Conservation (phyloP, 805 yeast species). For the Blastobotrys terrestris region DNA sequence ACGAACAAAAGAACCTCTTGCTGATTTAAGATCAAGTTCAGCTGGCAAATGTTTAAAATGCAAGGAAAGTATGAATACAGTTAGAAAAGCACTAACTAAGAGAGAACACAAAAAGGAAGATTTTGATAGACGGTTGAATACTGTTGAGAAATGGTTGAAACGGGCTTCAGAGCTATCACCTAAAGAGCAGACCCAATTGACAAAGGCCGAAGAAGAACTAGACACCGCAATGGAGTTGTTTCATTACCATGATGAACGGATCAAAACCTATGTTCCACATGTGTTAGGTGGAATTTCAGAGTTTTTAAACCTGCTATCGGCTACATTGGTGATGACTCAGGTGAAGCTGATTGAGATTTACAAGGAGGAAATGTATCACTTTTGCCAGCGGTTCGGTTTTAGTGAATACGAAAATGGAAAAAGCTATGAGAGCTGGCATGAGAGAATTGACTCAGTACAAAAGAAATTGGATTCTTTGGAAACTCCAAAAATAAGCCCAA, state of each 20-base stretch:
- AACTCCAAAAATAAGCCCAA: background rate
- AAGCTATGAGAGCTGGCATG: background rate
- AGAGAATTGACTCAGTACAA: background rate
- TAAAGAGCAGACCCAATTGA: constrained; percentile 24
- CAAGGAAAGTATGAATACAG: constrained; percentile 24
- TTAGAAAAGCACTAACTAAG: constrained; percentile 30
- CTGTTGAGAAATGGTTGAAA: constrained; percentile 26
- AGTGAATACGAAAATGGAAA: background rate
- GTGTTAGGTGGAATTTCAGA: constrained; percentile 26
- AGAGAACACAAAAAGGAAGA: constrained; percentile 35
- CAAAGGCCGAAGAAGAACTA: constrained; percentile 25
- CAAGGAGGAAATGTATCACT: constrained; percentile 14
- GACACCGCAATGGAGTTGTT: constrained; percentile 28
- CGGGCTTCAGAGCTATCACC: constrained; percentile 22
- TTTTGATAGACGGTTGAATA: constrained; percentile 30
- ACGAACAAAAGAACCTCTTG: constrained; percentile 22
- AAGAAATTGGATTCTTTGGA: background rate
- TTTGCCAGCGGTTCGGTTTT: background rate
- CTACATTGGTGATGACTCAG: constrained; percentile 26
- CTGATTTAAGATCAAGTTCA: constrained; percentile 20
- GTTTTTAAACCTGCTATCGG: constrained; percentile 27
- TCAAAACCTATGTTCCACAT: constrained; percentile 25
- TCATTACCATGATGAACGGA: constrained; percentile 26
- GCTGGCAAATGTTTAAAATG: constrained; percentile 19
- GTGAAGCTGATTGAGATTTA: constrained; percentile 22